Evolutionary conservation across 2,329 filamentous ascomycete species (phyloP), one percentile per base, ranked within the genome.

Genomic region (Sclerotiophoma versabilis): DNA sequence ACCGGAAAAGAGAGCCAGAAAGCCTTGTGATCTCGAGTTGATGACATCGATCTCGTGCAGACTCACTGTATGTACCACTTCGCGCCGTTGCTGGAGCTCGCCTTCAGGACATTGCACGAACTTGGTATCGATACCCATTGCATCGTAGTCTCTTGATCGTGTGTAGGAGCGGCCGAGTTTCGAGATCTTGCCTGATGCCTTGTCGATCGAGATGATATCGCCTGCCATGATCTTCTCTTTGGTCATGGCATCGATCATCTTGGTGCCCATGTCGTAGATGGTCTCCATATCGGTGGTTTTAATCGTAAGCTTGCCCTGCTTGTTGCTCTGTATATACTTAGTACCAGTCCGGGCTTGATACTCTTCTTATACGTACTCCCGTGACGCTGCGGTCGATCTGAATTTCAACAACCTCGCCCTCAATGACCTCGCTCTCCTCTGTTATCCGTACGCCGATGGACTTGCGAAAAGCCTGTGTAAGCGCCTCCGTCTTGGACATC

Each of bases 261-360:
- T 98, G 64, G 90, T 93, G 62, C 95, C 95, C 93, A 99, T 97
- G 71, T 99, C 95, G 80, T 98, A 99, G 63, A 99, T 91, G 11
- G 95, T 96, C 79, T 99, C 95, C 95, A 99, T 99, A 76, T 99
- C 95, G 54, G 93, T 98, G 10, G 95, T 99, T 81, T 99, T 99
- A 81, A 99, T 96, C 17, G 95, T 99, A 62, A 99, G 87, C 79
- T 99, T 99, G 71, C 95, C 95, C 82, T 97, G 93, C 83, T 98
- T 99, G 71, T 95, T 96, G 64, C 90, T 91, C 83, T 85, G 50
- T 17, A 34, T 17, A 27, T 43, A 5, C 32, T 68, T 32, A 70
- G 64, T 44, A 46, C 23, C 14, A 20, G 7, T n/a, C 12, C 23
- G 22, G 3, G n/a, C 0, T n/a, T 22, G 15, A n/a, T 65, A 11